Conservation (phyloP, 2,329 filamentous ascomycete species). For the Colletotrichum sp. region DNA sequence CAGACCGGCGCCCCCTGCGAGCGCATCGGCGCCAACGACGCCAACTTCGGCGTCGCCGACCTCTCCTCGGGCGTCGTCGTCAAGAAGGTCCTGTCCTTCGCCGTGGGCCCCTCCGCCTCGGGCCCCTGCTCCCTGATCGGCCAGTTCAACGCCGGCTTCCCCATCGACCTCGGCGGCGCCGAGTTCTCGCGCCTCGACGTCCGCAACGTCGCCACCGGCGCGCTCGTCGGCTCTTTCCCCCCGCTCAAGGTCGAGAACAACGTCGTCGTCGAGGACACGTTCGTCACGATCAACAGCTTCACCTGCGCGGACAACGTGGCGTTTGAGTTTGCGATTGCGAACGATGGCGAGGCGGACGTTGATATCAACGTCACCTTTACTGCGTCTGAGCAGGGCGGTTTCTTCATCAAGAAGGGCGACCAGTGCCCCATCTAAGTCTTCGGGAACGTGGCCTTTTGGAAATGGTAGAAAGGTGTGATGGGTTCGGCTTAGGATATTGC, state of each 20-base stretch:
- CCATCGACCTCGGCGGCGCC: slow-evolving; percentile 5
- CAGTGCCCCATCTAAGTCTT: not conserved
- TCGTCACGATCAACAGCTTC: slow-evolving; percentile 14
- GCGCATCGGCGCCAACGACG: not conserved
- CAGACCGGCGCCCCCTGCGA: not conserved
- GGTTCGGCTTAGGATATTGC: not conserved
- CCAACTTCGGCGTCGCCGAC: slow-evolving; percentile 12
- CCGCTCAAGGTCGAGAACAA: not conserved
- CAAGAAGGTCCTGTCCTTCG: slow-evolving; percentile 6
- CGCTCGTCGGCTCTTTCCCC: slow-evolving; percentile 10
- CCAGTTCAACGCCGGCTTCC: slow-evolving; percentile 4
- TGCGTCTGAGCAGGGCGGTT: not conserved
- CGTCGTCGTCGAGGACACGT: not conserved
- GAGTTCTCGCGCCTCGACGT: slow-evolving; percentile 8
- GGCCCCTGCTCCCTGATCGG: slow-evolving; percentile 14
- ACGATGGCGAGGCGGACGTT: not conserved
- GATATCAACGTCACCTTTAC: slow-evolving; percentile 3
- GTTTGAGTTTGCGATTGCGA: slow-evolving; percentile 5
- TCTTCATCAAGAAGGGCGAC: slow-evolving; percentile 12
- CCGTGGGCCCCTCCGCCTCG: not conserved
- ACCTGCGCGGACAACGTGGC: not conserved
- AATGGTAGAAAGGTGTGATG: not conserved
- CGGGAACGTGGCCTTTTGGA: not conserved
- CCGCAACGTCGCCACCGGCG: not conserved
- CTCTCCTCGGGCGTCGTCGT: not conserved